A percentile compares a stretch with the other conserved stretches of the same genome.
These are phyloP conservation scores for Cornus florida DNA, from an alignment of 148 eudicot genomes.

Conservation along the genomic window DNA sequence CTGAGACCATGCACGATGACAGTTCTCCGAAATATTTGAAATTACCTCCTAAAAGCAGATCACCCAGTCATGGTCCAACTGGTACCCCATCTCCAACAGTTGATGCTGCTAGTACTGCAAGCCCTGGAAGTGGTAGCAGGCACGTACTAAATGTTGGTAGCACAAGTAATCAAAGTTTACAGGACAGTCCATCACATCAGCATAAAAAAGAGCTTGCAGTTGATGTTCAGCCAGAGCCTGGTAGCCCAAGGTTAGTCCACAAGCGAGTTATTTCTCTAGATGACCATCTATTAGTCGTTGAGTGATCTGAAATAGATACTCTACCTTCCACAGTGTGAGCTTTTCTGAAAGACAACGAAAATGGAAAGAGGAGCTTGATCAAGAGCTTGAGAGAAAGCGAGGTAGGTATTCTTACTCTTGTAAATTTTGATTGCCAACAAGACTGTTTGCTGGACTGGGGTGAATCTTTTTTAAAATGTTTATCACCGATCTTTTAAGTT, in stretches of 20 bases:
- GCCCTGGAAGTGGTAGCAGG: slow-evolving; percentile 33
- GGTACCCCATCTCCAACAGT: slow-evolving; percentile 35
- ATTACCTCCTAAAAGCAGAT: slow-evolving; percentile 49
- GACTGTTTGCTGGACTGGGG: background rate
- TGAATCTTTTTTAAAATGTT: background rate
- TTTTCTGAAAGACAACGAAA: slow-evolving; percentile 40
- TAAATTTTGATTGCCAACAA: background rate
- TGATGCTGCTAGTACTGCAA: slow-evolving; percentile 30
- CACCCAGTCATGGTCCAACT: slow-evolving; percentile 28
- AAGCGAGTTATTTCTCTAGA: background rate
- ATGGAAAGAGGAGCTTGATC: slow-evolving; percentile 57
- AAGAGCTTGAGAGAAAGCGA: slow-evolving; percentile 51
- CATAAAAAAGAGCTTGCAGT: slow-evolving; percentile 21
- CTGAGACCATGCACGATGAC: slow-evolving; percentile 28
- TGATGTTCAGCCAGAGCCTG: slow-evolving; percentile 30
- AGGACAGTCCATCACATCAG: slow-evolving; percentile 29
- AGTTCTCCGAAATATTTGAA: slow-evolving; percentile 35
- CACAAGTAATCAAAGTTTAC: slow-evolving; percentile 25
- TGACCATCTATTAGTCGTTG: background rate
- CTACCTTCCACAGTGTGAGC: slow-evolving; percentile 16
- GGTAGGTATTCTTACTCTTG: slow-evolving; percentile 18
- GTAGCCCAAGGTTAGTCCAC: slow-evolving; percentile 40
- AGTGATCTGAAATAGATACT: slow-evolving; percentile 6
- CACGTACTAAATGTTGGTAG: slow-evolving; percentile 28
- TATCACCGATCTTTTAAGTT: background rate